Conservation (phyloP, 208 protist genomes). For the Trypanosomatidae sp. region DNA sequence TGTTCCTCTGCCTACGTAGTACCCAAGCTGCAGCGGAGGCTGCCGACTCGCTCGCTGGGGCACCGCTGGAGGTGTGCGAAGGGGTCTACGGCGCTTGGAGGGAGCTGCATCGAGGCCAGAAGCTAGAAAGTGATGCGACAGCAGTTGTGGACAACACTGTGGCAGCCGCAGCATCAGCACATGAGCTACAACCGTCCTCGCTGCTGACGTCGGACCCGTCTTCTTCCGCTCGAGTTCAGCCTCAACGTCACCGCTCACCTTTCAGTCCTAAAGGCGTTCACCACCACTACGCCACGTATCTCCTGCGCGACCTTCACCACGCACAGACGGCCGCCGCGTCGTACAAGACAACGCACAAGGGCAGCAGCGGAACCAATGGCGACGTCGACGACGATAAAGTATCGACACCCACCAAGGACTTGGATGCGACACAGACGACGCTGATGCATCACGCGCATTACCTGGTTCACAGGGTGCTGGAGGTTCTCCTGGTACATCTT, state of each 20-base stretch:
- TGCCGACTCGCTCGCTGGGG: not conserved
- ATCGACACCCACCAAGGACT: not conserved
- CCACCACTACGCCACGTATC: conserved; percentile 12
- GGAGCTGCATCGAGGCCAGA: not conserved
- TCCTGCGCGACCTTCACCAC: not conserved
- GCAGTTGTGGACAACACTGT: not conserved
- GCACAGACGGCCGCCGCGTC: not conserved
- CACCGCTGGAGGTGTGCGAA: conserved; percentile 23
- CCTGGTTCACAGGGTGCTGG: conserved; percentile 19
- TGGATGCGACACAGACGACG: not conserved
- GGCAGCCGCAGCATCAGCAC: not conserved
- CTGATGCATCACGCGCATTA: not conserved
- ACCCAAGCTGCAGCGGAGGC: not conserved
- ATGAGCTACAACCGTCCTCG: not conserved
- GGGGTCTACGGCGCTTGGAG: conserved; percentile 25
- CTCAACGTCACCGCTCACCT: not conserved
- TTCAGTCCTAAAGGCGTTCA: conserved; percentile 17
- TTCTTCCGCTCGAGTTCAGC: not conserved
- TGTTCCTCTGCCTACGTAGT: conserved; percentile 21
- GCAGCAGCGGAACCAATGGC: not conserved
- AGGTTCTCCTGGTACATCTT: conserved; percentile 33
- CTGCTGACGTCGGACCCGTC: not conserved
- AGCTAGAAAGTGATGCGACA: not conserved
- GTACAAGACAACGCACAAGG: not conserved
- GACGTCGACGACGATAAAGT: not conserved